Evolutionary conservation across 768 basidiomycete genomes (phyloP), one percentile per base, ranked within the genome.

Genomic region (Lentinula raphanica): DNA sequence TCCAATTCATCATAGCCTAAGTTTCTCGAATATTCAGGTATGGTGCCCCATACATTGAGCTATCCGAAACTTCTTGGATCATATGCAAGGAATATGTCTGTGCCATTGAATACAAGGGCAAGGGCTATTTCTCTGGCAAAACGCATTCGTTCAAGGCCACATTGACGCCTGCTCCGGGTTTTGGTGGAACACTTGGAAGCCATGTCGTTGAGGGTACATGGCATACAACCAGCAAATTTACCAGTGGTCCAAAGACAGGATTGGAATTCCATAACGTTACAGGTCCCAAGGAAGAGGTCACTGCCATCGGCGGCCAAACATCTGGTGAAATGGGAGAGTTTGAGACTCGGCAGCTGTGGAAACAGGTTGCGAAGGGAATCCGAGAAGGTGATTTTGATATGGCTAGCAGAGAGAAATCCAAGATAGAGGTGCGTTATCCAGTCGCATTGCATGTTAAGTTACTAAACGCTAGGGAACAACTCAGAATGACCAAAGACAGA

Each of bases 121-220:
- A 92, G 67, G 96, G 95, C 27, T 98, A 95, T 75, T 92, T 98
- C 69, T 83, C 85, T 35, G 95, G 96, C 56, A 95, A 94, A 70
- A 85, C 92, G 3, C 96, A 99, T 74, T 78, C 86, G 3, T 97
- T 94, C 83, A 95, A 94, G 71, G 93, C 96, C 9, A 78, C 78
- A 1, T 69, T 93, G n/a, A 69, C 79, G 0, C 82, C 82, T 11
- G 77, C 82, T 40, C 75, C 78, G 45, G 71, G 74, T 54, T 60
- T 71, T 63, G 65, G 71, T 61, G 70, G 68, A n/a, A 66, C 69
- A 38, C 59, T 56, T 58, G 67, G 70, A 36, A 75, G 83, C 61
- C 77, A 83, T 65, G 71, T 85, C 23, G 71, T 90, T 40, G 90
- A 94, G 66, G 94, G 94, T 28, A 82, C 83, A 9, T 96, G 94